Conservation (phyloP, 1,284 basidiomycete genomes). For the Chalciporus sp. region DNA sequence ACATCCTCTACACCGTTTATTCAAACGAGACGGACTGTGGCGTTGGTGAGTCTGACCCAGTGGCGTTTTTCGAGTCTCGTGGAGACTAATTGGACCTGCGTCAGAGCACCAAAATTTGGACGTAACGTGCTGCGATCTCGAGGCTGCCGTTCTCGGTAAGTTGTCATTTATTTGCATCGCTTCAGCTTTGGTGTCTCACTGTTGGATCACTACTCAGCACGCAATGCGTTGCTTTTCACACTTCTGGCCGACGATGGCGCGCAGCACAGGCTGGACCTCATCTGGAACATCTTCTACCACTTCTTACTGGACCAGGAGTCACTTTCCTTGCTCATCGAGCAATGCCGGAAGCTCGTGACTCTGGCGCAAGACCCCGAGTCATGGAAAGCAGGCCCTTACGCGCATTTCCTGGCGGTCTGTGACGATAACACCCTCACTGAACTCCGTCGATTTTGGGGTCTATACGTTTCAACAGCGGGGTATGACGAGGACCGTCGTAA, state of each 20-base stretch:
- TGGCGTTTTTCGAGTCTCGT: not conserved
- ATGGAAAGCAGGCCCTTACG: conserved; percentile 49
- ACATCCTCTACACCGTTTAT: conserved; percentile 52
- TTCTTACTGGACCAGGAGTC: conserved; percentile 49
- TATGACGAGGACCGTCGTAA: conserved; percentile 20
- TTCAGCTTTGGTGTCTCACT: not conserved
- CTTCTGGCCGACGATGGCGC: conserved; percentile 38
- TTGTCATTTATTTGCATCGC: not conserved
- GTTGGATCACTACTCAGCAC: conserved; percentile 31
- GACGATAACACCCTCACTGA: conserved; percentile 44
- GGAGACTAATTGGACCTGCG: not conserved
- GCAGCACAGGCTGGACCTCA: conserved; percentile 19
- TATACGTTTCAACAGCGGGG: conserved; percentile 33
- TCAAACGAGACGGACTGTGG: conserved; percentile 2
- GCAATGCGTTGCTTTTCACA: conserved; percentile 42
- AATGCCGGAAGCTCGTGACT: conserved; percentile 47
- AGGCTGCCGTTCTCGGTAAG: conserved; percentile 59
- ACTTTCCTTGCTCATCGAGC: conserved; percentile 40
- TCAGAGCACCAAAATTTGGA: conserved; percentile 46
- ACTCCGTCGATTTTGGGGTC: conserved; percentile 45
- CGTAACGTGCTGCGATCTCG: conserved; percentile 62
- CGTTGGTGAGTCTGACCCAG: conserved; percentile 7
- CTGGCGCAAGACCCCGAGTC: conserved; percentile 38
- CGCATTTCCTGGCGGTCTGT: conserved; percentile 39
- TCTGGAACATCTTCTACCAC: conserved; percentile 65